Evolutionary conservation across 2,329 filamentous ascomycete genomes (phyloP), one percentile per base, ranked within the genome.

Genomic region (Coleophoma crateriformis): DNA sequence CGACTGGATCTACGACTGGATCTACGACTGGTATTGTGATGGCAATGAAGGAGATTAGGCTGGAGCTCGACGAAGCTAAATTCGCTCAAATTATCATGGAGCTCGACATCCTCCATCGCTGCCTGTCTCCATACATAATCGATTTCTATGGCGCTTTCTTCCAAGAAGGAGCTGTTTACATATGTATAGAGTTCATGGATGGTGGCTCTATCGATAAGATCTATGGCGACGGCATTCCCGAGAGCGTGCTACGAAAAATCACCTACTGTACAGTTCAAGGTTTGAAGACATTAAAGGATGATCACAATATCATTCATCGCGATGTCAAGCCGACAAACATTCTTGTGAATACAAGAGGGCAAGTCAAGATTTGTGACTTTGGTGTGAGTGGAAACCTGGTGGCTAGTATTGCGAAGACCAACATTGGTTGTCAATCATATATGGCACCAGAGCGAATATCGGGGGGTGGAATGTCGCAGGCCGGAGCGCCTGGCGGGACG

Each of bases 321-420:
- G 94, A 99, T 64, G 94, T 99, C 56, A 99, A 99, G 68, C 94
- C 94, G 2, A 99, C 94, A n/a, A 99, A 99, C 62, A 96, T 99
- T 52, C 77, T 99, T 1, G 83, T 90, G 67, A 99, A 97, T 68
- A 88, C 85, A 2, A 79, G 79, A 39, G 94, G 94, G 1, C 90
- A 96, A 64, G 79, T 97, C 74, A 99, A 99, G 71, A 96, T 99
- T 50, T 99, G 94, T 69, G 94, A 99, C 69, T 99, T 99, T 67
- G 94, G 94, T 50, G 94, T 99, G 49, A 95, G 88, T 58, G 94
- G 94, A 47, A 99, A 99, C 62, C 73, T 99, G 20, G 94, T 99
- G 19, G 92, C 94, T 20, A 96, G 90, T 72, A 97, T 97, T 61
- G 94, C 94, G 46, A 96, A 95, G 71, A 99, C 94, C 27, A 99